These are phyloP conservation scores for Fusarium tupiense DNA, from an alignment of 2,329 filamentous ascomycete species.

Conservation along the genomic window DNA sequence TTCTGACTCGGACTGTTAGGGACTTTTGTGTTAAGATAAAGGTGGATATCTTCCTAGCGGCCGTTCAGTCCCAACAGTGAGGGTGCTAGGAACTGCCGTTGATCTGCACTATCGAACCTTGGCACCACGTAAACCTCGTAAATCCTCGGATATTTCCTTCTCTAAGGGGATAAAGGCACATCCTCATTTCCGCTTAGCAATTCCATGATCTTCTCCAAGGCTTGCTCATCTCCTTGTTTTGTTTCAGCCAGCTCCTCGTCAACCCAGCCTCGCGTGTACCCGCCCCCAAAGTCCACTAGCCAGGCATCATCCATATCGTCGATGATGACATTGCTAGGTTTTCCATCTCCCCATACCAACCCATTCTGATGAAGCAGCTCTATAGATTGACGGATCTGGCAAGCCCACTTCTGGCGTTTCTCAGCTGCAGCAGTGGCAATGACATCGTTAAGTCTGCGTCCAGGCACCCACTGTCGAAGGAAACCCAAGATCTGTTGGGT, in stretches of 20 bases:
- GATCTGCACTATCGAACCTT: neutral
- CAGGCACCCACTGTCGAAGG: neutral
- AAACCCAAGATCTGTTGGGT: neutral
- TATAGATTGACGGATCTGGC: neutral
- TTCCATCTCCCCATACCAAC: neutral
- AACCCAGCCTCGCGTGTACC: neutral
- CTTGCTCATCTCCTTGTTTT: neutral
- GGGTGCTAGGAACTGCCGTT: neutral
- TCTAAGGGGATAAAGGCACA: rapidly evolving
- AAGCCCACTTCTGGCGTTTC: neutral
- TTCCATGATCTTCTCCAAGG: rapidly evolving
- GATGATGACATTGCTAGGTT: neutral
- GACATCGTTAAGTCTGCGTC: neutral
- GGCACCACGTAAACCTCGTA: neutral
- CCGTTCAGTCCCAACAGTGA: neutral
- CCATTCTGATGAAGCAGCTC: neutral
- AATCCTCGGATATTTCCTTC: neutral
- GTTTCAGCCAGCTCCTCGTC: rapidly evolving
- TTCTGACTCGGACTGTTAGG: rapidly evolving
- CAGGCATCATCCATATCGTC: neutral
- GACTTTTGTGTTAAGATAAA: rapidly evolving
- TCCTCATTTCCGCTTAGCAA: neutral
- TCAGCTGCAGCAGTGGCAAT: rapidly evolving
- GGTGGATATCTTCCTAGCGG: neutral
- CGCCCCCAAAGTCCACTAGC: neutral